Base-by-base conservation (phyloP, 2,329 filamentous ascomycete genomes). In the Thielaviopsis punctulata region DNA sequence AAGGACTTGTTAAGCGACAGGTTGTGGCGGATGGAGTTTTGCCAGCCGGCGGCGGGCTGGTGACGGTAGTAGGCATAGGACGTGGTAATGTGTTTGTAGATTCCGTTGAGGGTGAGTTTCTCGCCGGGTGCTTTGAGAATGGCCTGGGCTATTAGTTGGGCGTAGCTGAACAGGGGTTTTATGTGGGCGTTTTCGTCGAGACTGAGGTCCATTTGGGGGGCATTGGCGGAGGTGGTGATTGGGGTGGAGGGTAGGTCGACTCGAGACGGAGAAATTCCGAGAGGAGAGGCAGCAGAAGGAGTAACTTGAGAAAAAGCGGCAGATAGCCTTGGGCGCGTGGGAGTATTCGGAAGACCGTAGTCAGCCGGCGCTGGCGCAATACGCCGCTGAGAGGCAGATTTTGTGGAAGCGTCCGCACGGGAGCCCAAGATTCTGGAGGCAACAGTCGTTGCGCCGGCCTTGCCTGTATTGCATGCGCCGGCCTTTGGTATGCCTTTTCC, bases 21-120 rank as follows among this genome's bases (percentile, higher is more conserved):
- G 60, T 98, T 98, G 64, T 98, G 92, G 12, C 92, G 82, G 58
- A 98, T 98, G 0, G 88, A 95, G 64, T 98, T 98, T 79, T 95
- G 92, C 93, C 93, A 98, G 55, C 92, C 90, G 55, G 79, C 80
- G 52, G 71, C 68, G 49, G 70, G 68, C 59, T 89, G 86, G 64
- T 88, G 78, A 44, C 90, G 79, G 66, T 96, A 98, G 66, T 94
- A 98, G 1, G 92, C 82, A 63, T 96, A 98, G 59, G 86, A 84
- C 3, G 80, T 79, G 68, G 82, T 92, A 62, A 98, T 96, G 68
- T 84, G 95, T 49, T 80, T 83, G 68, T 98, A 98, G 53, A 98
- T 98, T 59, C 86, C 89, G 60, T 84, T 84, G 47, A 98, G 68
- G 2, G 92, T 95, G 51, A 95, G 74, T 65, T 93, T 93, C 63